Conservation (phyloP, 805 yeast species). For the Debaryomyces hansenii region DNA sequence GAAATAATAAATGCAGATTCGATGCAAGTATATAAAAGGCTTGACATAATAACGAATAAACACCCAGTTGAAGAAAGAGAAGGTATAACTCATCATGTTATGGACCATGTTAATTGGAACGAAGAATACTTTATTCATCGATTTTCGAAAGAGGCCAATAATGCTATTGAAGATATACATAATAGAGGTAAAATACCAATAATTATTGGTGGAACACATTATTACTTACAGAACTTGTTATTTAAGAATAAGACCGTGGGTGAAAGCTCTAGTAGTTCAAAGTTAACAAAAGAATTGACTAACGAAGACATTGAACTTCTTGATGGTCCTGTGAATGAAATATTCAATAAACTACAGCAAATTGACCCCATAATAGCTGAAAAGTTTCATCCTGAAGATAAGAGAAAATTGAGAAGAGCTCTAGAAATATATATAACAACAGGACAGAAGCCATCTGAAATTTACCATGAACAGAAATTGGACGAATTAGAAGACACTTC, state of each 20-base stretch:
- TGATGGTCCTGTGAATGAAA: constrained; percentile 52
- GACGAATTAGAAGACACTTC: constrained; percentile 44
- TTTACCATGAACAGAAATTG: constrained; percentile 61
- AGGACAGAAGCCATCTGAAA: constrained; percentile 65
- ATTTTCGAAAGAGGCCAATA: constrained; percentile 70
- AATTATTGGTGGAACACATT: constrained; percentile 94
- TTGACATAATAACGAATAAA: constrained; percentile 83
- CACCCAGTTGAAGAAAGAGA: constrained; percentile 80
- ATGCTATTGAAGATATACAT: constrained; percentile 64
- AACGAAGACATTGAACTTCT: constrained; percentile 40
- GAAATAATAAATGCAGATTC: constrained; percentile 95
- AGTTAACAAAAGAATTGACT: constrained; percentile 28
- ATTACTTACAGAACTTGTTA: constrained; percentile 76
- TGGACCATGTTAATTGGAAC: constrained; percentile 80
- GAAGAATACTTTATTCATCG: constrained; percentile 80
- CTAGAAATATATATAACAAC: constrained; percentile 74
- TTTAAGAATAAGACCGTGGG: constrained; percentile 69
- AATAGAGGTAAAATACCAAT: constrained; percentile 74
- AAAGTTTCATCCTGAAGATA: constrained; percentile 92
- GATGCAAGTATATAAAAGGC: constrained; percentile 85
- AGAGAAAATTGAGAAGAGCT: constrained; percentile 74
- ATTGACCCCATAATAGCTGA: constrained; percentile 72
- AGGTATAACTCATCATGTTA: constrained; percentile 80
- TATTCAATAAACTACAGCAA: constrained; percentile 47
- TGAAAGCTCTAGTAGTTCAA: constrained; percentile 10